Base-by-base conservation (phyloP, 2,329 filamentous ascomycete genomes). In the Nannizzia gypsea region DNA sequence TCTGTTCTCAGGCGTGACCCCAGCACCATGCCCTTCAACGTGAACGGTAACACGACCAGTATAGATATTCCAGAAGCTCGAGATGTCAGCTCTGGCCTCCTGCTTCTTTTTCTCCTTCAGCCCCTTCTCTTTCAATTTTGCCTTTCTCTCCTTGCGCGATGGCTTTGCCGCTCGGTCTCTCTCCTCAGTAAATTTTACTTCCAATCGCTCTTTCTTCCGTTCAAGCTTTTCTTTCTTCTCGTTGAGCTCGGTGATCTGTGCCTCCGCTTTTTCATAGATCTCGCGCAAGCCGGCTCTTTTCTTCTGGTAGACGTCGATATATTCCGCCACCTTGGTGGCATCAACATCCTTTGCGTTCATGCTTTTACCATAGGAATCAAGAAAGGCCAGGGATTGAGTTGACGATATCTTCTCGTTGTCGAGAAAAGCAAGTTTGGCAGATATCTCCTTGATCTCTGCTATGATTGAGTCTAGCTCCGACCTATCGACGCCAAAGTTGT, bases 21-120 rank as follows among this genome's bases (percentile, higher is more conserved):
- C 64, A 31, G 64, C 64, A 28, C 64, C 68, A 46, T 68, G 60
- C 9, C 70, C 67, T 61, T 75, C 74, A 8, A 76, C 64, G 22
- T 69, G 67, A 24, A 77, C 62, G 6, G 69, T 65, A 22, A 77
- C 67, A 48, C 71, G 67, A 4, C 72, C 70, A 1, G 74, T 68
- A 17, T 68, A 67, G 57, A 64, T 63, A 9, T 73, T 68, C 67
- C 71, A 75, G 59, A 76, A 77, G 54, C 63, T 64, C 20, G 66
- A 60, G 24, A 69, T 64, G 61, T 77, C 75, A 3, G 66, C 59
- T 40, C 65, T 68, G 24, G 66, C 56, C 17, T 67, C 64, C 22
- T 66, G 56, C 34, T 70, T 65, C 62, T 77, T 74, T 5, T 66
- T 61, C 38, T 66, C 60, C 59, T 66, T 66, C 55, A 68, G 69